Evolutionary conservation across 768 basidiomycete genomes (phyloP), one percentile per base, ranked within the genome.

Genomic region (Xerocomellus chrysenteron): DNA sequence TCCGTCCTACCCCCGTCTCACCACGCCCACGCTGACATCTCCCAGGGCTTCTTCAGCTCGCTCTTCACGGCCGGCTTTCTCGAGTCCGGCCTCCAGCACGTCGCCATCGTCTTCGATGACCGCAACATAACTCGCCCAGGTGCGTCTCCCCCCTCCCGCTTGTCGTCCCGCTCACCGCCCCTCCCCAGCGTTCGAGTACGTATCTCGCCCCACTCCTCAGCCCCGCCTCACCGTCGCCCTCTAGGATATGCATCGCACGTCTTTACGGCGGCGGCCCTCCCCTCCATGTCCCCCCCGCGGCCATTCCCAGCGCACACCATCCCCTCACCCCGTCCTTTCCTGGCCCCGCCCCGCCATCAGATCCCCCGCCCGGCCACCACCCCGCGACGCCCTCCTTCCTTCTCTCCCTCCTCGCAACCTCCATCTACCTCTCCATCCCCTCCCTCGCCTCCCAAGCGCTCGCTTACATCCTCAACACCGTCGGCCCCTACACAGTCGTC

Each of bases 121-220:
- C 81, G 76, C 16, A 96, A 95, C 66, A 95, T 96, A 67, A 92
- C 92, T 9, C 80, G 93, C 62, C 82, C 91, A 69, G 90, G 90
- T 91, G 41, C 63, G 85, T 76, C 16, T 19, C 32, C 19, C 57
- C n/a, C 2, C 2, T 32, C 36, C 46, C n/a, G 14, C 49, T 11
- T 4, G 13, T 36, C 37, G 33, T 39, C 26, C 21, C 32, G 13
- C 59, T 49, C 46, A 54, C 49, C 33, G 47, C 48, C 17, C 55
- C 47, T 65, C 65, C 46, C 53, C 65, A 90, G 93, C 94, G 13
- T 96, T 97, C 69, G 93, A 95, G 92, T 94, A 74, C 72, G 92
- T 82, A 11, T 42, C 4, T 26, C 42, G 19, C 33, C 43, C 46
- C 19, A 17, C 16, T 19, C 26, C 28, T 28, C 24, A 33, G 39